Evolutionary conservation across 2,329 filamentous ascomycete genomes (phyloP).

Genomic region (Colletotrichum australisinense): DNA sequence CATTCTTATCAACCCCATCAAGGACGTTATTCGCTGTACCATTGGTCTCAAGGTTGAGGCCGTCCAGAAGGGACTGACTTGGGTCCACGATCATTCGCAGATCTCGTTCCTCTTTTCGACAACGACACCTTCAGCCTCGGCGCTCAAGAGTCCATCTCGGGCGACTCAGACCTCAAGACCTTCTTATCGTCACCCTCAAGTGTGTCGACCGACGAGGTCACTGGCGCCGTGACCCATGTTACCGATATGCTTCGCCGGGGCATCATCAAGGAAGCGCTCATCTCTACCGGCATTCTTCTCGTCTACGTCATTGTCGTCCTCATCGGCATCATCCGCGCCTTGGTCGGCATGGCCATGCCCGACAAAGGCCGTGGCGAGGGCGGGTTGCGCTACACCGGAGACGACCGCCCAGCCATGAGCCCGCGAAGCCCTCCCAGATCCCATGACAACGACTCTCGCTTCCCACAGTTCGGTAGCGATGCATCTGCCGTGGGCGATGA

Average conservation of each 20-base stretch:
- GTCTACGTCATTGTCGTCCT: conserved; percentile 84
- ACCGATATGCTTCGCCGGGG: conserved; percentile 73
- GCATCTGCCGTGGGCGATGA: conserved; percentile 35
- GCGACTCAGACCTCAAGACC: conserved; percentile 69
- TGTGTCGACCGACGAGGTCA: conserved; percentile 84
- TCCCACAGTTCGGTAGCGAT: conserved; percentile 34
- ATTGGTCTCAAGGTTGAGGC: conserved; percentile 86
- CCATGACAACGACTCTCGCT: conserved; percentile 28
- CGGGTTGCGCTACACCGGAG: conserved; percentile 55
- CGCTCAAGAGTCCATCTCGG: conserved; percentile 69
- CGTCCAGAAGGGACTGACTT: conserved; percentile 90
- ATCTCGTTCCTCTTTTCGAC: conserved; percentile 80
- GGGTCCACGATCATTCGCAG: conserved; percentile 89
- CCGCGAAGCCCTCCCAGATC: conserved; percentile 39
- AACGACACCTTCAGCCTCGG: conserved; percentile 88
- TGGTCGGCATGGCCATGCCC: conserved; percentile 68
- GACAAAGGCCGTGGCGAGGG: conserved; percentile 72
- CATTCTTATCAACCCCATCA: conserved; percentile 80
- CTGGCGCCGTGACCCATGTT: conserved; percentile 78
- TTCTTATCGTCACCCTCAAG: conserved; percentile 84
- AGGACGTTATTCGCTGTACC: conserved; percentile 86
- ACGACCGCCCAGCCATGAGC: conserved; percentile 42
- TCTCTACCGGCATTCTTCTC: conserved; percentile 78
- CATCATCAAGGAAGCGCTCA: conserved; percentile 82
- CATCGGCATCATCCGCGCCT: conserved; percentile 76